These are phyloP conservation scores for Backusella westeae DNA, from an alignment of 192 early-diverging fungal genomes.

Conservation along the genomic window DNA sequence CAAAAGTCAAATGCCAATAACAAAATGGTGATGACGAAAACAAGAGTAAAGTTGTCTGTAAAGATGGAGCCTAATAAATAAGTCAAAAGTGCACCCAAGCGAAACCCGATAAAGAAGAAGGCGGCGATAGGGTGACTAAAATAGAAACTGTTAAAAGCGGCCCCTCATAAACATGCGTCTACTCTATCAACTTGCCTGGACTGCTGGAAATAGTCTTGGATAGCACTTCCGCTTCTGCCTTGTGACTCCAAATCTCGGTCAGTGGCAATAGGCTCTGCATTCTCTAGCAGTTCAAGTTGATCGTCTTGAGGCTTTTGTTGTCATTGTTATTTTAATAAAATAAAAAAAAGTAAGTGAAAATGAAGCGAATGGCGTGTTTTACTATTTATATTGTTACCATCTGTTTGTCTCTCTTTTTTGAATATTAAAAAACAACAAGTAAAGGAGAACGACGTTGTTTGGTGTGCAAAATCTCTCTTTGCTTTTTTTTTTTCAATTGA, in stretches of 20 bases:
- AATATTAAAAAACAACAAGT: background rate
- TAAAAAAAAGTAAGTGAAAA: background rate
- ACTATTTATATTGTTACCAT: background rate
- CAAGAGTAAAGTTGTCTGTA: slow-evolving; percentile 81
- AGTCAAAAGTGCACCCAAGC: slow-evolving; percentile 73
- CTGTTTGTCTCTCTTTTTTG: background rate
- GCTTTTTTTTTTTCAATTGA: background rate
- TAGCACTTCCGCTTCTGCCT: slow-evolving; percentile 3
- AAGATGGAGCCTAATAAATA: slow-evolving; percentile 87
- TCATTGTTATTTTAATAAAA: background rate
- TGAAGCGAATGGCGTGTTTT: background rate
- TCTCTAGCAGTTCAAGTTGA: slow-evolving; percentile 1
- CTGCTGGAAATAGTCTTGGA: slow-evolving; percentile 35
- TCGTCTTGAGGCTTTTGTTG: slow-evolving; percentile 6
- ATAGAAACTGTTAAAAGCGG: background rate
- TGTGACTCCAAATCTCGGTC: slow-evolving; percentile 8
- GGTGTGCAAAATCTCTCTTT: background rate
- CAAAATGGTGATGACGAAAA: slow-evolving; percentile 90
- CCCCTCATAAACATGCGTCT: too few relatives aligned
- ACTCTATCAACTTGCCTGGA: slow-evolving; percentile 25
- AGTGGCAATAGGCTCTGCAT: background rate
- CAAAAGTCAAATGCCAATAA: slow-evolving; percentile 97
- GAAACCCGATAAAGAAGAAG: slow-evolving; percentile 89
- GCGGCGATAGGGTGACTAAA: slow-evolving; percentile 87
- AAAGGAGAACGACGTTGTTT: background rate